Conservation (phyloP, 768 basidiomycete species). For the Tulasnella sp. region DNA sequence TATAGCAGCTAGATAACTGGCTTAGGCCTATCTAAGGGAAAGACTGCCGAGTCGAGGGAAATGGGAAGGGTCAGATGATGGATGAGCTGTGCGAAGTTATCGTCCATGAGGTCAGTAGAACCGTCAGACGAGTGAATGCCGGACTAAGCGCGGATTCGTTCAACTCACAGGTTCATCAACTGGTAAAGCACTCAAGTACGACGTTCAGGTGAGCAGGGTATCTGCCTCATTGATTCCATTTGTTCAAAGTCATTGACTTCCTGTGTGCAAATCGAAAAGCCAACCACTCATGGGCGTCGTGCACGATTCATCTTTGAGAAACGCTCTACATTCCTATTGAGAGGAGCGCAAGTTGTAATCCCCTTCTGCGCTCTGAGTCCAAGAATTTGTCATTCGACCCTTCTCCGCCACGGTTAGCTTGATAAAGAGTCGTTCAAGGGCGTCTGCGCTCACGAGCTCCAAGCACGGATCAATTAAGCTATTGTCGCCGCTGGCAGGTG, state of each 20-base stretch:
- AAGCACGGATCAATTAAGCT: constrained; percentile 97
- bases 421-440: constrained; percentile 81
- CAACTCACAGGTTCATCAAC: constrained; percentile 65
- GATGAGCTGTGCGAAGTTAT: constrained; percentile 12
- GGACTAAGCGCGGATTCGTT: constrained; percentile 26
- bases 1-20: background rate
- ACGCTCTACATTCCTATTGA: constrained; percentile 18
- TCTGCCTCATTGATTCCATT: background rate
- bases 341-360: too few species aligned
- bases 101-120: constrained; percentile 12
- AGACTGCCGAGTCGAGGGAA: background rate
- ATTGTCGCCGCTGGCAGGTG: constrained; percentile 98
- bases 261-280: constrained; percentile 41
- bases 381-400: constrained; percentile 67
- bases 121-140: background rate
- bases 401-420: constrained; percentile 94
- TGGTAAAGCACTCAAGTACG: constrained; percentile 81
- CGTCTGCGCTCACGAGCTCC: constrained; percentile 47
- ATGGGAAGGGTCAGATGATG: constrained; percentile 4
- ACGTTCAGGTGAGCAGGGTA: constrained; percentile 45
- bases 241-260: background rate
- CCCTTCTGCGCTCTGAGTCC: too few species aligned
- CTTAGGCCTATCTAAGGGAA: background rate
- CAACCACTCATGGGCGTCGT: constrained; percentile 90
- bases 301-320: constrained; percentile 76